phyloP scores from a whole-genome alignment of 805 yeast genomes.

The Nakazawaea populi region DNA sequence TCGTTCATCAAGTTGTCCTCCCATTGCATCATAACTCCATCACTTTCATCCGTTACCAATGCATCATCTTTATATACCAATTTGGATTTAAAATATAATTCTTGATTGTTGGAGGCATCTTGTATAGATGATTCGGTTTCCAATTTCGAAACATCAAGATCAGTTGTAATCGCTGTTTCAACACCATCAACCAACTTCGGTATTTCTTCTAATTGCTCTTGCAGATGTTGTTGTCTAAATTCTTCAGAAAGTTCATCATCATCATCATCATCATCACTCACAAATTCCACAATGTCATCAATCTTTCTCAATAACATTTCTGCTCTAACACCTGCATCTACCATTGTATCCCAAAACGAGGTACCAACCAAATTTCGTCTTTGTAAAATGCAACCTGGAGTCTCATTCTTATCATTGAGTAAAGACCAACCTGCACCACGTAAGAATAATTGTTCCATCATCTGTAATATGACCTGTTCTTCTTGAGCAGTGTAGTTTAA shows the following conservation, averaged over 20 bases:
- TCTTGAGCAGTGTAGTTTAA: slow-evolving; percentile 34
- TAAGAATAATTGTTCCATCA: slow-evolving; percentile 66
- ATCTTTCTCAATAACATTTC: slow-evolving; percentile 75
- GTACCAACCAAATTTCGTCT: slow-evolving; percentile 39
- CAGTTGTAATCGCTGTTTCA: neutral
- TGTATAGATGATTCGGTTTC: slow-evolving; percentile 18
- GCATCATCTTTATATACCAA: slow-evolving; percentile 65
- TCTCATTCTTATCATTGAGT: slow-evolving; percentile 61
- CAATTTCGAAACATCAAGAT: neutral
- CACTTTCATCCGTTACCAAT: slow-evolving; percentile 64
- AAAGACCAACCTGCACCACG: slow-evolving; percentile 94
- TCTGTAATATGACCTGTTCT: slow-evolving; percentile 31
- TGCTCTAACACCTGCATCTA: slow-evolving; percentile 87
- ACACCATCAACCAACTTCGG: neutral
- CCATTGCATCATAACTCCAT: slow-evolving; percentile 99
- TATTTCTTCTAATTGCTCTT: slow-evolving; percentile 4
- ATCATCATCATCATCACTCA: slow-evolving; percentile 31
- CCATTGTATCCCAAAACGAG: slow-evolving; percentile 41
- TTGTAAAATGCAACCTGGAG: slow-evolving; percentile 79
- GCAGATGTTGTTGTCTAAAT: slow-evolving; percentile 12
- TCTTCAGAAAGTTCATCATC: slow-evolving; percentile 17
- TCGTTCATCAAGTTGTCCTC: slow-evolving; percentile 75
- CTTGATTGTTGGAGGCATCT: slow-evolving; percentile 62
- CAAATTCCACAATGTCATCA: slow-evolving; percentile 55
- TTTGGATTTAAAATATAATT: slow-evolving; percentile 57